phyloP scores from a whole-genome alignment of 2,329 filamentous ascomycete species.

The Atkinsonella hypoxylon region DNA sequence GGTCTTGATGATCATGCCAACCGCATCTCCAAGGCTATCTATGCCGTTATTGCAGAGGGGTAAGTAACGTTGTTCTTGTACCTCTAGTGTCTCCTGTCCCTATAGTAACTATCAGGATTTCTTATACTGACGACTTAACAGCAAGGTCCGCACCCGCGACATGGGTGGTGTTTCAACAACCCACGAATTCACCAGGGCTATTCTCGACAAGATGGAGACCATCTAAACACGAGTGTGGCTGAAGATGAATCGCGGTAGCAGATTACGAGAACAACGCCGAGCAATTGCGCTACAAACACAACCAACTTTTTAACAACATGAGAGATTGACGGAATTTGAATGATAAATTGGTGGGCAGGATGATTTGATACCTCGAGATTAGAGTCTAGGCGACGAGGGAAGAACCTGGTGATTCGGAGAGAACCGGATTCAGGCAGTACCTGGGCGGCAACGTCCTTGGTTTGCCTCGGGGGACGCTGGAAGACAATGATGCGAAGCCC shows the following conservation, averaged over 20 bases:
- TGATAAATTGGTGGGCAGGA: not conserved
- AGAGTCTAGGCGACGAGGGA: not conserved
- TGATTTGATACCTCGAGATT: constrained; percentile 5
- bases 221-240: constrained; percentile 33
- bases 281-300: not conserved
- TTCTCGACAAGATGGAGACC: constrained; percentile 90
- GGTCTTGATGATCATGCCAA: constrained; percentile 97
- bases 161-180: constrained; percentile 90
- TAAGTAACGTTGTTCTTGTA: constrained; percentile 33
- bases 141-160: constrained; percentile 79
- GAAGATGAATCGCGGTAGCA: not conserved
- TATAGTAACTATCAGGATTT: not conserved
- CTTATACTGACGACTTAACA: constrained; percentile 34
- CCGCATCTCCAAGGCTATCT: constrained; percentile 82
- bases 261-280: not conserved
- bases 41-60: constrained; percentile 76
- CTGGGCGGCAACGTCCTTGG: not conserved
- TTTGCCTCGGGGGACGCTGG: not conserved
- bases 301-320: not conserved
- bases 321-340: not conserved
- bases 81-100: not conserved
- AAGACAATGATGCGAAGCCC: not conserved
- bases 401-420: not conserved
- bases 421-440: not conserved
- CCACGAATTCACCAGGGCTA: constrained; percentile 87